Percentiles rank a stretch among this genome's conserved stretches.
Evolutionary conservation across 306 rosid species (phyloP).

Genomic region (Pyrus communis): DNA sequence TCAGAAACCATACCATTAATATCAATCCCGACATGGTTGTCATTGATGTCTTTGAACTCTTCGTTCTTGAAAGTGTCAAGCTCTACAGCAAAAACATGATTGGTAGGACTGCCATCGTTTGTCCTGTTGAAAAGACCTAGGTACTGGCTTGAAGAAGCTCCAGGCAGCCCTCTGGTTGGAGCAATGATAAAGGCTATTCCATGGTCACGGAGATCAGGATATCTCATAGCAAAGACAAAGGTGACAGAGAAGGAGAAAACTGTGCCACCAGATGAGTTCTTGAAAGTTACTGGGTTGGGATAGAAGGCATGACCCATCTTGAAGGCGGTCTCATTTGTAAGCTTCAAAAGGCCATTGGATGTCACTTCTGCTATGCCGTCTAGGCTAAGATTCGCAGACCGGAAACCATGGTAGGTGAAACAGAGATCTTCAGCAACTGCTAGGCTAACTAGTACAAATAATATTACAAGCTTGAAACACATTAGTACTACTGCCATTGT

Average conservation of each 20-base stretch:
- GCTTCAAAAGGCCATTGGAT: slow-evolving; percentile 37
- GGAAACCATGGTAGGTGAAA: slow-evolving; percentile 45
- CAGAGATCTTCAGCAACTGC: slow-evolving; percentile 21
- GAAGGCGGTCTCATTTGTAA: slow-evolving; percentile 33
- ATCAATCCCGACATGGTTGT: slow-evolving; percentile 66
- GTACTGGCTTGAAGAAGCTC: slow-evolving; percentile 32
- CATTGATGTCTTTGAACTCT: slow-evolving; percentile 48
- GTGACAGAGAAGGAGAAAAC: slow-evolving; percentile 48
- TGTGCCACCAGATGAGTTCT: slow-evolving; percentile 17
- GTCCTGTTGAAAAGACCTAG: slow-evolving; percentile 48
- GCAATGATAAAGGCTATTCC: slow-evolving; percentile 54
- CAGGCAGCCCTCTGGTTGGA: slow-evolving; percentile 35
- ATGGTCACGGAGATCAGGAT: slow-evolving; percentile 38
- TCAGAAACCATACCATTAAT: slow-evolving; percentile 23
- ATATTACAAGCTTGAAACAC: slow-evolving; percentile 2
- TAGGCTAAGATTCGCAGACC: slow-evolving; percentile 22
- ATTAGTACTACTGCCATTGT: no score
- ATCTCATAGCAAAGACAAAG: slow-evolving; percentile 49
- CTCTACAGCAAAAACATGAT: slow-evolving; percentile 47
- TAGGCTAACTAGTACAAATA: slow-evolving; percentile 10
- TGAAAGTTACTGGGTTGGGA: slow-evolving; percentile 36
- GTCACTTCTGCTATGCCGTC: slow-evolving; percentile 42
- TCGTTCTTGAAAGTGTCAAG: slow-evolving; percentile 42
- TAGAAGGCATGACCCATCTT: slow-evolving; percentile 49
- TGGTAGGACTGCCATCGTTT: slow-evolving; percentile 32